Evolutionary conservation across 352 stramenopile genomes (phyloP).

Genomic region (Phytophthora agathidicida): DNA sequence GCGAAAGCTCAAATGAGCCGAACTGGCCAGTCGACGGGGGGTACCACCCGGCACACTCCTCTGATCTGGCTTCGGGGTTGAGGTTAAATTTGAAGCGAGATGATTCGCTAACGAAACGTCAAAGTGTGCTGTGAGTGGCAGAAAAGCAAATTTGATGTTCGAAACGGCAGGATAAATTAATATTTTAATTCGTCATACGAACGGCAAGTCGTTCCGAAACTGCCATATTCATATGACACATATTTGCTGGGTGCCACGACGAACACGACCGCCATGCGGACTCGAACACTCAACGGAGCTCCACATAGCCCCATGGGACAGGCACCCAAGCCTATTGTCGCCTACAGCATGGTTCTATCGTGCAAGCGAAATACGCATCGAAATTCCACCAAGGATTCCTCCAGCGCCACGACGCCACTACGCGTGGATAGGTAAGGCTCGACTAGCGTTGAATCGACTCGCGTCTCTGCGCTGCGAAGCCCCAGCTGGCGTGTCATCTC

Average conservation of each 20-base stretch:
- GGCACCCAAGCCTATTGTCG: constrained; percentile 4
- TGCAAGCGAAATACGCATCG: not conserved
- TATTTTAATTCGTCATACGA: not conserved
- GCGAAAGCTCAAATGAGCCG: constrained; percentile 37
- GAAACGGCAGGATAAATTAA: constrained; percentile 6
- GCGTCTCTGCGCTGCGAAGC: constrained; percentile 20
- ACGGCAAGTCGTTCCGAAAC: constrained; percentile 1
- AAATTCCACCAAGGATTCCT: constrained; percentile 2
- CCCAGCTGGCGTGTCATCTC: constrained; percentile 9
- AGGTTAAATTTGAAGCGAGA: not conserved
- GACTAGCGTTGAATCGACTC: constrained; percentile 10
- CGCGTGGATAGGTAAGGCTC: constrained; percentile 17
- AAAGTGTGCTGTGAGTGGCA: constrained; percentile 13
- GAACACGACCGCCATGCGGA: not conserved
- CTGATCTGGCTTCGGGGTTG: constrained; percentile 21
- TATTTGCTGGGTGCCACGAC: not conserved
- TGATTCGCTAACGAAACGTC: constrained; percentile 21
- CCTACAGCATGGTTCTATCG: not conserved
- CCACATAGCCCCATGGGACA: constrained; percentile 10
- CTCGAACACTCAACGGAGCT: not conserved
- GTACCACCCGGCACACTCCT: constrained; percentile 26
- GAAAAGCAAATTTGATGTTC: constrained; percentile 15
- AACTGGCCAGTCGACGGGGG: constrained; percentile 13
- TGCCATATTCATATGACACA: too few species aligned
- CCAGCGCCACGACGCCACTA: constrained; percentile 17